Base-by-base conservation (phyloP, 1,284 basidiomycete species). In the Austropuccinia psidii region DNA sequence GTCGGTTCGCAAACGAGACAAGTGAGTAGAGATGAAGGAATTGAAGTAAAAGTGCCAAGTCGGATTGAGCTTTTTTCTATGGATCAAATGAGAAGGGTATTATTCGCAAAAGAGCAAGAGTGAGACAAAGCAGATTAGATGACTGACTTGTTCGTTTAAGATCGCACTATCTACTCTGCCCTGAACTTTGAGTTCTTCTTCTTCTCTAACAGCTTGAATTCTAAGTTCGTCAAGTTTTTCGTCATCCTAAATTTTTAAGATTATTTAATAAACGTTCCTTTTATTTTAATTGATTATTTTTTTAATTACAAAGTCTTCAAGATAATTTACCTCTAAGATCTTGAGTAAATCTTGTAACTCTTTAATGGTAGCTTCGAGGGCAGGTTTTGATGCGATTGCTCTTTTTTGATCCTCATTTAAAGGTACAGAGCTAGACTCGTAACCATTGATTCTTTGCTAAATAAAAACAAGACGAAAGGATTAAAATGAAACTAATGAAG, bases 371-470 rank as follows among this genome's bases (percentile, higher is more conserved):
- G 78, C 78, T 65, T 79, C 77, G 47, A 80, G 76, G 5, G 75
- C 75, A 21, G 78, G 76, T 68, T 78, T 78, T n/a, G 76, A 75
- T 54, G 77, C 76, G 52, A 80, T 74, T 6, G 79, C 78, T 43
- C 76, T 75, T 41, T 78, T 76, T 74, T 80, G 79, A 67, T 80
- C 79, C 33, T 77, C 77, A 66, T 80, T 80, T 62, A 80, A 76
- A 4, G 77, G 73, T 11, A 73, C 73, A 5, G 75, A 75, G 47
- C 76, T 76, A 52, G 50, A 72, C 54, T 79, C 76, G 75, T 79
- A 79, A 29, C 74, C 73, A 41, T 75, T 74, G 45, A 80, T 77
- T 52, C 78, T 76, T 79, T 79, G 78, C 78, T 79, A 67, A 19
- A n/a, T 19, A 17, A 11, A 57, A 57, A 8, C 35, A 29, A 24